A percentile compares a stretch with the other conserved stretches of the same genome.
Evolutionary conservation across 176 grass and related monocot species (phyloP).

Genomic region (Cenchrus purpureus): DNA sequence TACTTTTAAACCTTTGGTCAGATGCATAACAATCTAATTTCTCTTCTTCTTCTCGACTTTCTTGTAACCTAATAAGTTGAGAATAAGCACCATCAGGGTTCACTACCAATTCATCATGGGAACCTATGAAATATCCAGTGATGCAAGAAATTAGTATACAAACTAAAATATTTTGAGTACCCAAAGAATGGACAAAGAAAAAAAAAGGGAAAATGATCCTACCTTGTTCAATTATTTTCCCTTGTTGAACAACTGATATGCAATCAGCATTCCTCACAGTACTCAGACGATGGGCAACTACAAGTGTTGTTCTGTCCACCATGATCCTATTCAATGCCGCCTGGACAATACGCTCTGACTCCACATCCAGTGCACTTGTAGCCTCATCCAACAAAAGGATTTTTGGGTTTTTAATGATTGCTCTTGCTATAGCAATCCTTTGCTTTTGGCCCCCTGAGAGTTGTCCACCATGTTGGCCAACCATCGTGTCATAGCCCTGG

Average conservation of each 20-base stretch:
- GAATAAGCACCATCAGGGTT: too few species aligned
- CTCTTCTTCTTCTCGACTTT: conserved; percentile 37
- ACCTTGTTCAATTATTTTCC: conserved; percentile 11
- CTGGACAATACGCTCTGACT: conserved; percentile 4
- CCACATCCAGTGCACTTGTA: conserved; percentile 1
- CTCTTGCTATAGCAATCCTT: neutral
- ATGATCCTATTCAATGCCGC: neutral
- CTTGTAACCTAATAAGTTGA: conserved; percentile 46
- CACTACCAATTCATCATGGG: conserved; percentile 20
- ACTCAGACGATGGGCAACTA: neutral
- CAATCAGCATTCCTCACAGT: too few species aligned
- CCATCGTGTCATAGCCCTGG: neutral
- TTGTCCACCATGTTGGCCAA: neutral
- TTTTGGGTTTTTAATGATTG: conserved; percentile 1
- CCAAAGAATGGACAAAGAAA: neutral
- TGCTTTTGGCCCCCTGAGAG: neutral
- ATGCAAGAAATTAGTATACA: neutral
- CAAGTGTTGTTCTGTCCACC: conserved; percentile 13
- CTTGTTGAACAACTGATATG: neutral
- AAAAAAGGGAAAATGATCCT: neutral
- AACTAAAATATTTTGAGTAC: neutral
- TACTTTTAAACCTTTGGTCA: conserved; percentile 17
- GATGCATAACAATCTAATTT: neutral
- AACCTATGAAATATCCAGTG: conserved; percentile 27
- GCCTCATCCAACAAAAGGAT: conserved; percentile 9